phyloP scores from a whole-genome alignment of 1,284 basidiomycete genomes.

The Cerioporus squamosus region DNA sequence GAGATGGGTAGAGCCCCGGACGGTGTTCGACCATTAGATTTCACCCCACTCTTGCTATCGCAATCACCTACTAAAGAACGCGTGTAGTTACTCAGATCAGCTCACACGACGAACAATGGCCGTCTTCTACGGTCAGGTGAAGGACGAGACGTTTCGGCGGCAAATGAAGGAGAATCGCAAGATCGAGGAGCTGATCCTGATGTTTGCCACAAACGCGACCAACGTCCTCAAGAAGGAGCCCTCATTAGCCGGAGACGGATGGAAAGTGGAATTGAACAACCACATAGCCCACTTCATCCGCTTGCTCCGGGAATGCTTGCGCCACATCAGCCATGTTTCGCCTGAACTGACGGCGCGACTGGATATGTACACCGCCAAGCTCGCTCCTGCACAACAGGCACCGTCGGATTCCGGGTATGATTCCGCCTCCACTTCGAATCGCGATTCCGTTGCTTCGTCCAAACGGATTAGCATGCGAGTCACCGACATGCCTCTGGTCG shows the following conservation, averaged over 20 bases:
- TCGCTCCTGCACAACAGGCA: constrained; percentile 57
- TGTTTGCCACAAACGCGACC: constrained; percentile 92
- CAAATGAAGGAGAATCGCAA: constrained; percentile 97
- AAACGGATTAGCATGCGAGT: constrained; percentile 52
- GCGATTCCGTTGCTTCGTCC: constrained; percentile 53
- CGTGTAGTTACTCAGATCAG: constrained; percentile 80
- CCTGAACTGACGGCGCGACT: constrained; percentile 82
- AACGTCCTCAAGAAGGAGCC: constrained; percentile 85
- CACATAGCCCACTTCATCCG: constrained; percentile 90
- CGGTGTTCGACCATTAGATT: too few species aligned
- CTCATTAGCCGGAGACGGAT: constrained; percentile 77
- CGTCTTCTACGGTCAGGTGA: constrained; percentile 89
- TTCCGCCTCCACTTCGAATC: constrained; percentile 58
- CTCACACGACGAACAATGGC: constrained; percentile 87
- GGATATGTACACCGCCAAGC: constrained; percentile 83
- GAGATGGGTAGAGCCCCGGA: too few species aligned
- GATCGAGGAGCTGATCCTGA: constrained; percentile 95
- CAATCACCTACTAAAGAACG: not conserved
- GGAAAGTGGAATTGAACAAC: constrained; percentile 92
- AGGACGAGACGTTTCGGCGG: constrained; percentile 80
- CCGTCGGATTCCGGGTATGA: constrained; percentile 71
- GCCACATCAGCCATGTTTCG: constrained; percentile 74
- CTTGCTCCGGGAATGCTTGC: constrained; percentile 82
- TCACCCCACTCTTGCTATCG: not conserved
- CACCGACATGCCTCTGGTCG: constrained; percentile 77